Base-by-base conservation (phyloP, 1,284 basidiomycete genomes). In the Lignosus rhinocerotis region DNA sequence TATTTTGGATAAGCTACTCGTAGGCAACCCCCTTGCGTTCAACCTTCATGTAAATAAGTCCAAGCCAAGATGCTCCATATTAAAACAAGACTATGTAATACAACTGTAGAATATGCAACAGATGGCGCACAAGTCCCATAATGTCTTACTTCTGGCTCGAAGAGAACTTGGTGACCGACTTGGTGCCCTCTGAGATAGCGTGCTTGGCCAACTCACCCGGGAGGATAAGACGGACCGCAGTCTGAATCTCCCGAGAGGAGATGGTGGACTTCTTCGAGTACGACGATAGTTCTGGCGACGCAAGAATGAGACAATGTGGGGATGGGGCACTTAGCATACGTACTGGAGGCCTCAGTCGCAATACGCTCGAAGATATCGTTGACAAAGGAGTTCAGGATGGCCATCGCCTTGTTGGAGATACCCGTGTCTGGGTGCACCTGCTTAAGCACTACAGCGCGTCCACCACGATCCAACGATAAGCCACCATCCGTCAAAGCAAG, bases 171-270 rank as follows among this genome's bases (percentile, higher is more conserved):
- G 73, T 74, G 34, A 74, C 73, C 9, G 73, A 74, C 78, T 88
- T 90, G 60, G 87, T 90, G 45, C 90, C 90, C 76, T 93, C 90
- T 19, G 88, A 90, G 76, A 93, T 90, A 70, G 88, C 89, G 76
- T 92, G 89, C 83, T 91, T 92, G 68, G 86, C 86, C 56, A 90
- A 78, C 75, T 90, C 87, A 73, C 86, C 87, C 53, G 87, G 87
- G 38, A 89, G 79, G 74, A 89, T 87, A 61, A 89, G 80, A 58
- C 87, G 82, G 60, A 87, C 86, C 53, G 83, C 76, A n/a, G 87
- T 89, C 75, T 89, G 87, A 71, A 89, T 88, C 77, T 88, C 87
- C 63, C 86, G 84, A 42, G 86, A 87, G 49, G 86, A 87, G 76
- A 88, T 88, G 62, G 87, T 89, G 21, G 85, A 86, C 78, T 86